phyloP scores from a whole-genome alignment of 1,284 basidiomycete genomes.

The Rhizopogon hawkerae region DNA sequence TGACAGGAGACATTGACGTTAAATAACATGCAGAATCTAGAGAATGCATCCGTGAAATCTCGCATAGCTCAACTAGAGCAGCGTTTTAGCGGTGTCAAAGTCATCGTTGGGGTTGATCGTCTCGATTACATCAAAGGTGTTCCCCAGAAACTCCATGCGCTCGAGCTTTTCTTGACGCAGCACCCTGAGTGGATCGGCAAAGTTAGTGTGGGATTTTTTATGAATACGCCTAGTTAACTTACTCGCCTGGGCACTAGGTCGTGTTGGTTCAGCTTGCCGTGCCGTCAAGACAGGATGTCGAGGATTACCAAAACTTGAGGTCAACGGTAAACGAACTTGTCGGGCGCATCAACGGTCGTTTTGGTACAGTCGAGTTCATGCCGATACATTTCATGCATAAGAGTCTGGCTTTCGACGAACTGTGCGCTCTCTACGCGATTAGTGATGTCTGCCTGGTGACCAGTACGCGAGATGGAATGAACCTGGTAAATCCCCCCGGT shows the following conservation, averaged over 20 bases:
- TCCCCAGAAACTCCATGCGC: conserved; percentile 93
- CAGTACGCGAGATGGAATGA: conserved; percentile 97
- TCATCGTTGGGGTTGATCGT: conserved; percentile 97
- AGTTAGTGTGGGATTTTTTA: conserved; percentile 30
- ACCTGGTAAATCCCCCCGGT: conserved; percentile 59
- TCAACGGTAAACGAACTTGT: conserved; percentile 97
- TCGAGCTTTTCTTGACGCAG: conserved; percentile 93
- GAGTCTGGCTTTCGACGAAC: conserved; percentile 86
- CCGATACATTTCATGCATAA: conserved; percentile 99
- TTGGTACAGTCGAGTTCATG: conserved; percentile 98
- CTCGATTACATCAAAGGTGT: conserved; percentile 99
- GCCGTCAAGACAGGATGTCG: conserved; percentile 95
- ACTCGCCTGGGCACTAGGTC: conserved; percentile 42
- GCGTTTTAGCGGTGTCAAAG: conserved; percentile 90
- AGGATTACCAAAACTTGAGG: conserved; percentile 97
- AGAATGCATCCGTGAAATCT: conserved; percentile 69
- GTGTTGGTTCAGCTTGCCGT: conserved; percentile 96
- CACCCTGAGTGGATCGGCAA: conserved; percentile 99
- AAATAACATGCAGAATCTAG: conserved; percentile 49
- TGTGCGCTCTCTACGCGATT: conserved; percentile 93
- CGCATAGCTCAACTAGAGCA: conserved; percentile 79
- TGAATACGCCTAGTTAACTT: background rate
- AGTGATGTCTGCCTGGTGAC: conserved; percentile 96
- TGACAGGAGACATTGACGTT: background rate
- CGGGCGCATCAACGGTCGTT: conserved; percentile 95